phyloP scores from a whole-genome alignment of 495 filamentous ascomycete genomes.

The Penicillium pancosmium region DNA sequence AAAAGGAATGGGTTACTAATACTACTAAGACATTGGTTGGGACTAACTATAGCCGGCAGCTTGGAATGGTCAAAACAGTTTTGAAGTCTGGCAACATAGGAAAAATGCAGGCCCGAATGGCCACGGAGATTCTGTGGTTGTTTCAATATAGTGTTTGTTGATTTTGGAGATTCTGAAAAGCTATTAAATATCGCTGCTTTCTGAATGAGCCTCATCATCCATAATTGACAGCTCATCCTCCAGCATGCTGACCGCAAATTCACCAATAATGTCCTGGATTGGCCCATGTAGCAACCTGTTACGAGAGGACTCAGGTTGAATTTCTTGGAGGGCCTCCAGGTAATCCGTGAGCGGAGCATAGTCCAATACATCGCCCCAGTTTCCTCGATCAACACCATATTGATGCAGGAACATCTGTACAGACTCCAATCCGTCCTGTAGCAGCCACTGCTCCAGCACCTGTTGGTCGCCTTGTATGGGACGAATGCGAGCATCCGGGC shows the following conservation, averaged over 20 bases:
- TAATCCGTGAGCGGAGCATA: constrained; percentile 43
- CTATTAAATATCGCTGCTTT: constrained; percentile 5
- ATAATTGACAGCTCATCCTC: constrained; percentile 44
- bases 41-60: too few species aligned
- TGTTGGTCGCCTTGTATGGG: constrained; percentile 35
- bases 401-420: constrained; percentile 43
- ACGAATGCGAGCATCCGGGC: constrained; percentile 11
- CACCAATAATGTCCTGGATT: constrained; percentile 40
- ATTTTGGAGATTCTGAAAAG: background rate
- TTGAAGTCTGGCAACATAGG: too few species aligned
- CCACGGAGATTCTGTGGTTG: too few species aligned
- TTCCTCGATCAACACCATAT: constrained; percentile 48
- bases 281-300: constrained; percentile 35
- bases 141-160: too few species aligned
- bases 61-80: too few species aligned
- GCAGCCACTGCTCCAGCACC: constrained; percentile 41
- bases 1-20: too few species aligned
- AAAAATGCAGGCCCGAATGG: too few species aligned
- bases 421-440: constrained; percentile 36
- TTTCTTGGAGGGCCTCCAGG: constrained; percentile 35
- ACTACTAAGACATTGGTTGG: too few species aligned
- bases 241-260: constrained; percentile 45
- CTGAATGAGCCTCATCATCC: constrained; percentile 27
- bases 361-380: constrained; percentile 45
- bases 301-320: constrained; percentile 32